Evolutionary conservation across 176 grass and related monocot species (phyloP), one percentile per base, ranked within the genome.

Genomic region (Bromus sterilis): DNA sequence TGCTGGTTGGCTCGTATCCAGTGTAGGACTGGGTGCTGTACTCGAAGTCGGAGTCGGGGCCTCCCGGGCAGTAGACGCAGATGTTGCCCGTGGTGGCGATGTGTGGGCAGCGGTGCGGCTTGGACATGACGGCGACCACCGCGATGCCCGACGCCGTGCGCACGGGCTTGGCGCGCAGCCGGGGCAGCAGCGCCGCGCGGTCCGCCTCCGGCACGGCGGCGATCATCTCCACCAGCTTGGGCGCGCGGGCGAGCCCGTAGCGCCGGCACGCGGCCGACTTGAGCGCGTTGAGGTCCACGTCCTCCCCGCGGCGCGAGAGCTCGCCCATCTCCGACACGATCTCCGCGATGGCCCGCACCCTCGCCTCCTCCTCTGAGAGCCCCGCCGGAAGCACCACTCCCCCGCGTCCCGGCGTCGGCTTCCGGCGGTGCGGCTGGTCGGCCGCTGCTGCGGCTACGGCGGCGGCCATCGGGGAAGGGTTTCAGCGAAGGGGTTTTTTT

Each of bases 11-110:
- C 71, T 99, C 96, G 64, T 99, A 99, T 2, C 93, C 96, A 49
- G 92, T 98, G 86, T 98, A 98, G 25, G 95, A 98, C 20, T 98
- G 92, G 29, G 92, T 98, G 87, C 90, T 98, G 76, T 98, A 98
- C 86, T 98, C 95, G 49, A 99, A 99, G 78, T 99, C 96, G 1
- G 96, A 99, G 77, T 99, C 93, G 10, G 96, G 96, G 20, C 96
- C 96, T 16, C 91, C 96, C 0, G 96, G 96, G 71, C 96, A 99
- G 70, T 99, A 99, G 14, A 99, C 96, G 58, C 96, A 99, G 67
- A 99, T 99, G 74, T 99, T 99, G 18, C 93, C 96, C 4, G 96
- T 95, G 60, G 92, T 95, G 4, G 96, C 93, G 70, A 99, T 99
- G 74, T 99, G 96, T 6, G 96, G 96, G 68, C 96, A 99, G 11